Base-by-base conservation (phyloP, 192 early-diverging fungal genomes). In the Lobulomyces angularis region DNA sequence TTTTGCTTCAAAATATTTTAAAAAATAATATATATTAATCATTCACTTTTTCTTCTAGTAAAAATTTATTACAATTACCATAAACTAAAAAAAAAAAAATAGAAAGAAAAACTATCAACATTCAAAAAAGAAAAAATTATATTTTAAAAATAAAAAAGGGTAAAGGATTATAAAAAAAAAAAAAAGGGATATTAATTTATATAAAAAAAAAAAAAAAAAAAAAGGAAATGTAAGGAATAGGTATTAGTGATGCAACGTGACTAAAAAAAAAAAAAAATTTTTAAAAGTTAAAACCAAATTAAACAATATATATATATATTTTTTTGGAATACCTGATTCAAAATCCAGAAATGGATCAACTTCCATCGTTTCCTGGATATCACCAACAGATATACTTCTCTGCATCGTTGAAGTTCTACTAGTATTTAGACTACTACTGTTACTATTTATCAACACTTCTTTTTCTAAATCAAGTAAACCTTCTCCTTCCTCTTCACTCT, bases 381-480 rank as follows among this genome's bases (percentile, higher is more conserved):
- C n/a, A n/a, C n/a, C n/a, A n/a, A n/a, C n/a, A n/a, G n/a, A n/a
- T n/a, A n/a, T n/a, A n/a, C n/a, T n/a, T n/a, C n/a, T n/a, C 7
- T 12, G n/a, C 31, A 32, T 16, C 31, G 12, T 16, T 32, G 12
- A 12, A 12, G n/a, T 32, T 16, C 31, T 16, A 16, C 31, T 32
- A 12, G 31, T 16, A 12, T 16, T 16, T 24, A 39, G 30, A 12
- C 32, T 30, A 11, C 30, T 30, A 16, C 32, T 39, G n/a, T 12
- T 30, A 16, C 30, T 30, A 16, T 19, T 22, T 27, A 67, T 50
- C 9, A 66, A 23, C 8, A 50, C 51, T n/a, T 79, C 82, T 4
- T 51, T 43, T 24, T 79, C 78, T 11, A 84, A 62, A 46, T 83
- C 82, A 41, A 84, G 47, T 43, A n/a, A n/a, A n/a, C n/a, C n/a